Base-by-base conservation (phyloP, 305 asterid genomes). In the Ilex paraguariensis region DNA sequence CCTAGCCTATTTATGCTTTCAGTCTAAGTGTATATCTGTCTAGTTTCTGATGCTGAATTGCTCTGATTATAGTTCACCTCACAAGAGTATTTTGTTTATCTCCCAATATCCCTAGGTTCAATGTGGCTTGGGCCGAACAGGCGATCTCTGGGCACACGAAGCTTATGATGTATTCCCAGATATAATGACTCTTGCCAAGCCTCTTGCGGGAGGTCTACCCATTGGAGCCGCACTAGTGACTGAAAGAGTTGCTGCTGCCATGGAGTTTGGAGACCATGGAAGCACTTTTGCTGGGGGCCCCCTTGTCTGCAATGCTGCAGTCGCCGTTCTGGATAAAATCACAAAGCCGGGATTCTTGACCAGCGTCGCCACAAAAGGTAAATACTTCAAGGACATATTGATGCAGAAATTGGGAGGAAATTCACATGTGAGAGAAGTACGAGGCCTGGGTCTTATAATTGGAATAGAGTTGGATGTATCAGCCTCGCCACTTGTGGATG, bases 271-370 rank as follows among this genome's bases (percentile, higher is more conserved):
- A 56, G 98, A 92, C 66, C 98, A 92, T 5, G 98, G 95, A 63
- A 89, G 97, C 90, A 92, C 98, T 16, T 92, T 92, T 28, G 98
- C 97, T 0, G 98, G 98, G 11, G 77, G 82, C 71, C 97, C 99
- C 56, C 95, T 93, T 17, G 94, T 93, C 13, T 93, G 99, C 76
- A 77, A 70, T 7, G 97, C 95, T 40, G 99, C 87, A 53, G 76
- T 83, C 8, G 69, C 87, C 2, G 96, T 88, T 12, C 75, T 87
- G 49, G 91, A 90, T 51, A 93, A 93, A 73, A 93, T 93, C 60
- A 83, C 95, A 2, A 61, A 69, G 17, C 87, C 92, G 0, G 59
- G 58, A 60, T 93, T 93, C 61, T 70, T 93, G 52, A 68, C 88
- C 31, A 49, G 76, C 30, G 97, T 93, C 17, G 14, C 77, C 3